Percentiles rank a stretch among this genome's conserved stretches.
These are phyloP conservation scores for Eutrema salsugineum DNA, from an alignment of 441 rosid genomes.

Conservation along the genomic window DNA sequence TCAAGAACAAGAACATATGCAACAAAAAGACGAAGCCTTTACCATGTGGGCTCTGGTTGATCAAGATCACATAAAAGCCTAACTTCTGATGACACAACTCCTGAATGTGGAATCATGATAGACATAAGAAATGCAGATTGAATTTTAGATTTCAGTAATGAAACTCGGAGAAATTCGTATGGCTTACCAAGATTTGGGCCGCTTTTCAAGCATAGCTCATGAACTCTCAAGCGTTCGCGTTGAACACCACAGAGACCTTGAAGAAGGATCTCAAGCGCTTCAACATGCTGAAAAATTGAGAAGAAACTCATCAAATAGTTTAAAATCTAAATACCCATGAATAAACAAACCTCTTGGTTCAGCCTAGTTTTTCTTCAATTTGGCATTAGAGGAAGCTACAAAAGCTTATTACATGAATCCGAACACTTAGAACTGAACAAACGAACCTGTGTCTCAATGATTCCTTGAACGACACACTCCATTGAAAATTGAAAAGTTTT, in stretches of 20 bases:
- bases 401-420: neutral
- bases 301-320: neutral
- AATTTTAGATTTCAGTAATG: too few species aligned
- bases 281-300: constrained; percentile 61
- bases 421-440: neutral
- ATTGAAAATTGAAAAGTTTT: constrained; percentile 24
- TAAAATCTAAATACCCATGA: neutral
- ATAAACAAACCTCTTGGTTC: neutral
- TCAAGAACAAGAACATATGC: neutral
- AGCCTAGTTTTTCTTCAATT: neutral
- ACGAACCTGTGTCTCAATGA: constrained; percentile 78
- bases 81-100: constrained; percentile 73
- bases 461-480: constrained; percentile 95
- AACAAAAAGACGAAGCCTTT: constrained; percentile 10
- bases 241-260: constrained; percentile 98
- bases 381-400: neutral
- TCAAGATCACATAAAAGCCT: constrained; percentile 89
- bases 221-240: constrained; percentile 74
- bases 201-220: constrained; percentile 82
- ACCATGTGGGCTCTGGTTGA: constrained; percentile 88
- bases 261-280: constrained; percentile 95
- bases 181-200: constrained; percentile 69
- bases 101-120: constrained; percentile 30
- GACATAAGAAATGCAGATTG: neutral
- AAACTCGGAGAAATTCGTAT: too few species aligned